Conservation (phyloP, 2,329 filamentous ascomycete genomes). For the Alternaria brassicicola region DNA sequence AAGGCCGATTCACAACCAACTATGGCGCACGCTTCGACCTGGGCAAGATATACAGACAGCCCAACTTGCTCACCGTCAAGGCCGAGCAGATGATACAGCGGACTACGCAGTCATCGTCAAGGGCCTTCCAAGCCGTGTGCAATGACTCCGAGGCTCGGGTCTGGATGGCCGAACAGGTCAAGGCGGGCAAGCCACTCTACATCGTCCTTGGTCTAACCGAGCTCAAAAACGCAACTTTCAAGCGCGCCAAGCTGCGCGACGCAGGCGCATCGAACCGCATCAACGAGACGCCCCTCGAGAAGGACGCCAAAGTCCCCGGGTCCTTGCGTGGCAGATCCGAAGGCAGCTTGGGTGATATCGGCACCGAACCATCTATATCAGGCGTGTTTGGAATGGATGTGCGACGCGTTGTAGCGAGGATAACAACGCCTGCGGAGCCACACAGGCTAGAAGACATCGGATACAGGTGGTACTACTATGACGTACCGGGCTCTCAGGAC, state of each 20-base stretch:
- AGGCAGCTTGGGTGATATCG: slow-evolving; percentile 37
- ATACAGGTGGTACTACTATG: slow-evolving; percentile 44
- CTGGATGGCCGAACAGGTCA: slow-evolving; percentile 41
- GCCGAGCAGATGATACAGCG: slow-evolving; percentile 50
- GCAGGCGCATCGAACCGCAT: slow-evolving; percentile 44
- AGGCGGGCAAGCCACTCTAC: slow-evolving; percentile 41
- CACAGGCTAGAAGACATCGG: slow-evolving; percentile 41
- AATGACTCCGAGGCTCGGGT: slow-evolving; percentile 41
- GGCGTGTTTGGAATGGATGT: slow-evolving; percentile 49
- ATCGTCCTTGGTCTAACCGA: slow-evolving; percentile 47
- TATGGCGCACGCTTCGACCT: slow-evolving; percentile 49
- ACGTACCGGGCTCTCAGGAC: slow-evolving; percentile 31
- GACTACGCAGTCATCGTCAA: slow-evolving; percentile 32
- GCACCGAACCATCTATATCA: slow-evolving; percentile 39
- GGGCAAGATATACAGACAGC: slow-evolving; percentile 46
- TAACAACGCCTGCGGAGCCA: slow-evolving; percentile 43
- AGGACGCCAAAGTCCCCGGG: slow-evolving; percentile 42
- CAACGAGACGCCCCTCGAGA: slow-evolving; percentile 41
- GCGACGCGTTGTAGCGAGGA: slow-evolving; percentile 35
- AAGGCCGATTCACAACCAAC: slow-evolving; percentile 48
- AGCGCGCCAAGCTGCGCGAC: slow-evolving; percentile 45
- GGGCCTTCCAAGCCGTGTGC: slow-evolving; percentile 43
- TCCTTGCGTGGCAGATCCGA: slow-evolving; percentile 34
- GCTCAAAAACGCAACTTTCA: slow-evolving; percentile 48
- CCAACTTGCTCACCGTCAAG: slow-evolving; percentile 44